Evolutionary conservation across 2,329 filamentous ascomycete genomes (phyloP), one percentile per base, ranked within the genome.

Genomic region (Diaporthe citriasiana): DNA sequence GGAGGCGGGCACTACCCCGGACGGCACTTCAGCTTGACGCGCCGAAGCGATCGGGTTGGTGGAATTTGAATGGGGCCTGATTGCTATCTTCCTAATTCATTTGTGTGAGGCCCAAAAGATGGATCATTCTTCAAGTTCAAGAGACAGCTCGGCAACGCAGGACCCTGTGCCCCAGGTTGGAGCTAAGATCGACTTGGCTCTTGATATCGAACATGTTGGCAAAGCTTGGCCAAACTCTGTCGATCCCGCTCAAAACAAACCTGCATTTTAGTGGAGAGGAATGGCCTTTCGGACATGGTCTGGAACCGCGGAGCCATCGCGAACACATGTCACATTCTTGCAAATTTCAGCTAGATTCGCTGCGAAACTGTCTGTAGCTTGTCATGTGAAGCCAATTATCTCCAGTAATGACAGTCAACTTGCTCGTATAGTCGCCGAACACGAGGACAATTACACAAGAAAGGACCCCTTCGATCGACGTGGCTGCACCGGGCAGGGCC

Each of bases 211-310:
- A 45, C 45, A 7, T 51, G 63, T 38, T 6, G 15, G 30, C 63
- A 68, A 68, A 68, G 63, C 63, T 68, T 68, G 33, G 33, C 47
- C 47, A 40, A 53, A 68, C 63, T 53, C 33, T 68, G 63, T 53
- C 63, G 47, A 68, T 51, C 45, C 63, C 63, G 17, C 45, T 51
- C 63, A 33, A 66, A 35, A 27, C 22, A 33, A 30, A 53, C 47
- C 45, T 40, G 63, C 47, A 68, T 40, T 27, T 53, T 33, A 68
- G n/a, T 53, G 63, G n/a, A 27, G 51, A 70, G 9, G 42, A 50
- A 47, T n/a, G 25, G 51, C 47, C 45, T 19, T 27, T 40, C n/a
- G 47, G 5, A 25, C 47, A 27, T 22, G 33, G 45, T 68, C 63
- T 68, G 33, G 33, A 65, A 66, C 63, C 33, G 63, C 30, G 33